A percentile compares a stretch with the other conserved stretches of the same genome.
These are phyloP conservation scores for Fusarium sarcochroum DNA, from an alignment of 2,329 filamentous ascomycete genomes.

Conservation along the genomic window DNA sequence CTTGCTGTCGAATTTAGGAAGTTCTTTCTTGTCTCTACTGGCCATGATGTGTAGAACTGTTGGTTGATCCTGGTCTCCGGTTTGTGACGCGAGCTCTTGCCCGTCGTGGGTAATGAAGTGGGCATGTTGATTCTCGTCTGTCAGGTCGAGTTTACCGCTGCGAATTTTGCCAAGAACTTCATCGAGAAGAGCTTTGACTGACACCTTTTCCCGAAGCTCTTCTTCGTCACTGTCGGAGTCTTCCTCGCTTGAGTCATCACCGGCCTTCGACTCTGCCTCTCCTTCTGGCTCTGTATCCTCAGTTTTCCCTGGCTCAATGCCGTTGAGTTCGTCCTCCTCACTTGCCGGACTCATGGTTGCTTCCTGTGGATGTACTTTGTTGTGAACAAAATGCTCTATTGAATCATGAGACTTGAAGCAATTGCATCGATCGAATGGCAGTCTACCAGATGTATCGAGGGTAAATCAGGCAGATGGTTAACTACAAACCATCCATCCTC, in stretches of 20 bases:
- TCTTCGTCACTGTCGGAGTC: conserved; percentile 40
- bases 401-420: not conserved
- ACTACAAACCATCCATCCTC: too few relatives aligned
- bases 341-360: not conserved
- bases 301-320: not conserved
- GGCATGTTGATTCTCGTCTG: not conserved
- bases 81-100: conserved; percentile 16
- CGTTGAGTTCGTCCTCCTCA: not conserved
- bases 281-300: not conserved
- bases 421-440: not conserved
- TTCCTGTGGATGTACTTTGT: not conserved
- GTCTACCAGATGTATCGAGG: too few relatives aligned
- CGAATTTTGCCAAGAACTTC: not conserved
- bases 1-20: conserved; percentile 34
- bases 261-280: not conserved
- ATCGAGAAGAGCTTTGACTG: conserved; percentile 2
- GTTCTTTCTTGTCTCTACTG: conserved; percentile 26
- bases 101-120: conserved; percentile 22
- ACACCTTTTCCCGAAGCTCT: not conserved
- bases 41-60: conserved; percentile 41
- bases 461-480: too few relatives aligned
- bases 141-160: conserved; percentile 2
- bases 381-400: not conserved
- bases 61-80: conserved; percentile 26
- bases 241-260: conserved; percentile 21